Percentiles rank a stretch among this genome's conserved stretches.
Evolutionary conservation across 768 basidiomycete species (phyloP).

Genomic region (Lentinula edodes): DNA sequence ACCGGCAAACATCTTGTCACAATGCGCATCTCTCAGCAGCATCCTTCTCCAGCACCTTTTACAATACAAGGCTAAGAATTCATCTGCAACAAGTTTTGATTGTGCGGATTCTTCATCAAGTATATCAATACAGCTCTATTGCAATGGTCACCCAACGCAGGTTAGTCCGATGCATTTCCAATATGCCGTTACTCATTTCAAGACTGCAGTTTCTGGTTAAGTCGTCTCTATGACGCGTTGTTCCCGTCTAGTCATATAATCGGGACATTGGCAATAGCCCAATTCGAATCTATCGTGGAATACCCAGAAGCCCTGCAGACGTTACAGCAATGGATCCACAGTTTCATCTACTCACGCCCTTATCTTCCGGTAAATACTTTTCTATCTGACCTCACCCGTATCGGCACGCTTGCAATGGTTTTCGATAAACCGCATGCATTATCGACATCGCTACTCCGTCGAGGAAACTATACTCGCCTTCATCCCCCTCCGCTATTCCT

Average conservation of each 20-base stretch:
- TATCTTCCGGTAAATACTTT: constrained; percentile 21
- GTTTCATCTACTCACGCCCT: constrained; percentile 28
- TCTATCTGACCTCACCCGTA: constrained; percentile 34
- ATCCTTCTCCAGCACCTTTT: constrained; percentile 22
- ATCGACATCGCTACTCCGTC: constrained; percentile 28
- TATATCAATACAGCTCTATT: neutral
- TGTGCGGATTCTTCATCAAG: constrained; percentile 21
- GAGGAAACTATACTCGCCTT: constrained; percentile 21
- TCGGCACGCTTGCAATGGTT: constrained; percentile 28
- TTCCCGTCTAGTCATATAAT: constrained; percentile 41
- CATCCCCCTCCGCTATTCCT: constrained; percentile 14
- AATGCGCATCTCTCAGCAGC: constrained; percentile 26
- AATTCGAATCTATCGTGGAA: constrained; percentile 31
- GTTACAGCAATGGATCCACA: constrained; percentile 41
- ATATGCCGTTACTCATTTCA: neutral
- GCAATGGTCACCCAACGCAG: neutral
- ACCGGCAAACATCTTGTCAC: constrained; percentile 22
- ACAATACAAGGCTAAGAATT: constrained; percentile 35
- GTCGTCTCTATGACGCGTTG: constrained; percentile 41
- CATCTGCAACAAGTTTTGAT: constrained; percentile 48
- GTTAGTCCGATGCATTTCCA: neutral
- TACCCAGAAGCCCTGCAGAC: constrained; percentile 27
- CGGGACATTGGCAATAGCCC: constrained; percentile 35
- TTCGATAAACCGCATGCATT: constrained; percentile 26
- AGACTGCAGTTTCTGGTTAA: constrained; percentile 38